Base-by-base conservation (phyloP, 2,329 filamentous ascomycete genomes). In the Colletotrichum zoysiae region DNA sequence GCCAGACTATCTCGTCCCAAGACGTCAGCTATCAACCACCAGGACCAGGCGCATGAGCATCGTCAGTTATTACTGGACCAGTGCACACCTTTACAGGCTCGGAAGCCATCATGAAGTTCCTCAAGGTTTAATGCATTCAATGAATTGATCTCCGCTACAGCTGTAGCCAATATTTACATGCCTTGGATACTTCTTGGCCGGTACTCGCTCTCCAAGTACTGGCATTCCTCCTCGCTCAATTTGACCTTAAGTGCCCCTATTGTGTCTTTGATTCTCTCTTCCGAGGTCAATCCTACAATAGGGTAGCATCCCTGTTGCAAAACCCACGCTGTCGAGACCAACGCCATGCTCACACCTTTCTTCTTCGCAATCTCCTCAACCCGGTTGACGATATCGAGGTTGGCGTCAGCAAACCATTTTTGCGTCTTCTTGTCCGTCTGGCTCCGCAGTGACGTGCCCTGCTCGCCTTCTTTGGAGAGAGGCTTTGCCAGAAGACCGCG, bases 261-360 rank as follows among this genome's bases (percentile, higher is more conserved):
- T 0, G 88, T 88, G 80, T 92, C 89, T 48, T 90, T 87, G 53
- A 93, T 86, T n/a, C 90, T 82, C 70, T 85, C 82, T 42, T 86
- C 82, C 64, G 84, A 91, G 71, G 84, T 87, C 74, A 92, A 82
- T 0, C 91, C 90, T 57, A 91, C 81, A 67, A 92, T 92, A 0
- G 89, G 90, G 74, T 84, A 87, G 42, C 84, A 80, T 3, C 86
- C 85, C 57, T 85, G 81, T 74, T 85, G 83, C 73, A 88, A 80
- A 64, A 86, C 85, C 91, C 91, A 93, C 1, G 89, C 90, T 63
- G 91, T 84, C 1, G 89, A 86, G 23, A 93, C 86, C 63, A 91
- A 86, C 35, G 88, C 88, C 87, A 93, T 92, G 74, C 84, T 88
- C 76, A 87, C 85, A 0, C 83, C 86, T 74, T 85, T 85, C 80